These are phyloP conservation scores for Aspergillus amoenus DNA, from an alignment of 2,329 filamentous ascomycete genomes.

Conservation along the genomic window DNA sequence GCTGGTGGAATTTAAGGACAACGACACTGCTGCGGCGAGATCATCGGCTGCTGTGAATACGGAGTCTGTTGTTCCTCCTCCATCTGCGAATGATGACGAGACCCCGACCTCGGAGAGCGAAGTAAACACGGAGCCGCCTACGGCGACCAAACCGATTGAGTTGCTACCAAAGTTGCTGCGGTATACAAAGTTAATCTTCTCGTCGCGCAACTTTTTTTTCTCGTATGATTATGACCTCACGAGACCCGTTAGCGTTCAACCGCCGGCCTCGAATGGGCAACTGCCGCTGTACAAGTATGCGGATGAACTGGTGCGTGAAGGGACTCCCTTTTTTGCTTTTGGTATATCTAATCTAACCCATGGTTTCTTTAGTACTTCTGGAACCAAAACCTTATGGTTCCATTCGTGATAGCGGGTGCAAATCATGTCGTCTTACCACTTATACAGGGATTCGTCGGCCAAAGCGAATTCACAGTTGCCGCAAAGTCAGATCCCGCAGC, in stretches of 20 bases:
- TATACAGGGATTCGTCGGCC: slow-evolving; percentile 93
- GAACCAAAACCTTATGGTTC: slow-evolving; percentile 74
- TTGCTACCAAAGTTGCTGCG: slow-evolving; percentile 81
- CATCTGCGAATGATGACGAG: slow-evolving; percentile 1
- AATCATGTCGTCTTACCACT: slow-evolving; percentile 73
- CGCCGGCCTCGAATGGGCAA: slow-evolving; percentile 41
- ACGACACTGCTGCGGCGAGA: not conserved
- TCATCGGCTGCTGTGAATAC: slow-evolving; percentile 13
- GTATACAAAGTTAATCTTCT: slow-evolving; percentile 81
- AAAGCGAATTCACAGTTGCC: slow-evolving; percentile 75
- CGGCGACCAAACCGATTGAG: slow-evolving; percentile 48
- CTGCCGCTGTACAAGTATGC: slow-evolving; percentile 69
- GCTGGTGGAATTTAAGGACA: slow-evolving; percentile 18
- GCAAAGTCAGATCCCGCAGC: slow-evolving; percentile 16
- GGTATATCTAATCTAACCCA: slow-evolving; percentile 7
- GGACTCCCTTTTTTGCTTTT: not conserved
- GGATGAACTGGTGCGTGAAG: slow-evolving; percentile 58
- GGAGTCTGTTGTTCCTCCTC: not conserved
- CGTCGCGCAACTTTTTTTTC: slow-evolving; percentile 86
- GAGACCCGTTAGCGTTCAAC: slow-evolving; percentile 53
- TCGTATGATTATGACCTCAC: slow-evolving; percentile 95
- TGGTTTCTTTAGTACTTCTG: slow-evolving; percentile 68
- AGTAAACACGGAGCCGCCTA: slow-evolving; percentile 11
- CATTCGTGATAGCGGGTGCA: slow-evolving; percentile 73
- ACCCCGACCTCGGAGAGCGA: slow-evolving; percentile 1